A percentile compares a stretch with the other conserved stretches of the same genome.
These are phyloP conservation scores for Penicillium decumbens DNA, from an alignment of 2,329 filamentous ascomycete genomes.

Conservation along the genomic window DNA sequence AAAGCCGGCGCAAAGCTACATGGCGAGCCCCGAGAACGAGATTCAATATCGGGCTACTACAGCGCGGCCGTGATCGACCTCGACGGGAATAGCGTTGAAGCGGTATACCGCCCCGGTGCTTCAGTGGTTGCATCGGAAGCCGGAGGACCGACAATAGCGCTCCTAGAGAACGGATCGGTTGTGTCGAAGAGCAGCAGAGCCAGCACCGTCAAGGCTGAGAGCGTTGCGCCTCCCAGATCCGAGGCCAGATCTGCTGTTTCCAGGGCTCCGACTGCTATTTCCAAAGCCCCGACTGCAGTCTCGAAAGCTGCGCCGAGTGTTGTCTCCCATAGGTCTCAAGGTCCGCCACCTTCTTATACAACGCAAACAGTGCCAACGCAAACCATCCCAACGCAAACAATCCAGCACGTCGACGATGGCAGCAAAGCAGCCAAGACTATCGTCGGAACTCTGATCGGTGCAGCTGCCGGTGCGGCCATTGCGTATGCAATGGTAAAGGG, in stretches of 20 bases:
- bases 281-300: slow-evolving; percentile 25
- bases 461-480: slow-evolving; percentile 69
- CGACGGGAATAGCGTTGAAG: slow-evolving; percentile 80
- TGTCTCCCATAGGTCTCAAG: slow-evolving; percentile 21
- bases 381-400: slow-evolving; percentile 15
- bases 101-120: slow-evolving; percentile 54
- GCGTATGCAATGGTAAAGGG: slow-evolving; percentile 69
- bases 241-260: slow-evolving; percentile 30
- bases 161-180: slow-evolving; percentile 37
- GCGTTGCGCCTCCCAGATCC: slow-evolving; percentile 28
- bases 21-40: slow-evolving; percentile 52
- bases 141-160: slow-evolving; percentile 32
- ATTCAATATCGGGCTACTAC: slow-evolving; percentile 54
- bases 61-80: slow-evolving; percentile 66
- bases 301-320: slow-evolving; percentile 22
- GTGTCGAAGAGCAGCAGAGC: slow-evolving; percentile 34
- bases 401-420: slow-evolving; percentile 38
- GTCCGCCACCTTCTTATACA: slow-evolving; percentile 23
- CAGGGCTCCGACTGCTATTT: slow-evolving; percentile 25
- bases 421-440: slow-evolving; percentile 56
- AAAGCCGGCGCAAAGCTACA: slow-evolving; percentile 60
- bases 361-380: slow-evolving; percentile 20
- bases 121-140: slow-evolving; percentile 27
- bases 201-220: slow-evolving; percentile 26
- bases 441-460: slow-evolving; percentile 71